Conservation (phyloP, 1,139 yeast genomes). For the Taiozyma sp. region DNA sequence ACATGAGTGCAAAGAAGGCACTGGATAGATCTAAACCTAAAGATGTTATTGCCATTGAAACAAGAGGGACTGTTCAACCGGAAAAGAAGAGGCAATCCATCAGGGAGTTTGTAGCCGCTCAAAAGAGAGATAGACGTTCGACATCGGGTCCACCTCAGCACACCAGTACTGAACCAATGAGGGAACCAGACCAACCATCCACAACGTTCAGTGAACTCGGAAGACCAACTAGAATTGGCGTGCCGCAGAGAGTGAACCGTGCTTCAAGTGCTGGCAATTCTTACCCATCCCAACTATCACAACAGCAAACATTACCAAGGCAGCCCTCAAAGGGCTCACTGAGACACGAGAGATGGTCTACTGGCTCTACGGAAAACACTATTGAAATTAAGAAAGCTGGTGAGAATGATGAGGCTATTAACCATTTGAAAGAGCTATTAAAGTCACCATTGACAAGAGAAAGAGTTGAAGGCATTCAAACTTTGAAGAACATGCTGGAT, state of each 20-base stretch:
- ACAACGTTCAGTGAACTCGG: conserved; percentile 14
- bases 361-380: conserved; percentile 9
- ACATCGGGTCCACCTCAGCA: conserved; percentile 16
- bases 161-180: not conserved
- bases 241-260: conserved; percentile 20
- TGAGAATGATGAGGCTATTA: conserved; percentile 1
- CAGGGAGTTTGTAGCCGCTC: conserved; percentile 21
- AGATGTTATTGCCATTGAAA: conserved; percentile 20
- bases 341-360: conserved; percentile 9
- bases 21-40: conserved; percentile 52
- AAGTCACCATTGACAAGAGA: conserved; percentile 21
- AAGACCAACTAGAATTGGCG: conserved; percentile 20
- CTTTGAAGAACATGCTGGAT: conserved; percentile 2
- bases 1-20: conserved; percentile 45
- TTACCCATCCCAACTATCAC: conserved; percentile 12
- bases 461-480: conserved; percentile 16
- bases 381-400: not conserved
- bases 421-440: conserved; percentile 7
- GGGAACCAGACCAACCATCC: not conserved
- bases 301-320: conserved; percentile 13
- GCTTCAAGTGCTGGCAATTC: conserved; percentile 13
- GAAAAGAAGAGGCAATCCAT: conserved; percentile 18
- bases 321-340: conserved; percentile 16
- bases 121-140: conserved; percentile 18
- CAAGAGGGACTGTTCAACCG: not conserved